Conservation (phyloP, 805 yeast genomes). For the Starmerella floris region DNA sequence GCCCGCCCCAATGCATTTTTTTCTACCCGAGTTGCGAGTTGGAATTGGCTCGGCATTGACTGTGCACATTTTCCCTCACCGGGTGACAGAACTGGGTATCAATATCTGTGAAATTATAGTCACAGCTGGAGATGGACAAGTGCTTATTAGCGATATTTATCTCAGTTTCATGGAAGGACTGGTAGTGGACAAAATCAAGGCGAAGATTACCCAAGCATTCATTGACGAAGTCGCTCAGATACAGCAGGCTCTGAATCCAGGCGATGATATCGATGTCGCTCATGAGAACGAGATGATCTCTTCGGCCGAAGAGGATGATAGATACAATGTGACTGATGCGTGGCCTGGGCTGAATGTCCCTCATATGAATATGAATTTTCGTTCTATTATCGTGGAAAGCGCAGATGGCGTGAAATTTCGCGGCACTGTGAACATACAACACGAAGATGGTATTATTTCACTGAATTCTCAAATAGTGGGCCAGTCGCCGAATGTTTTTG, state of each 20-base stretch:
- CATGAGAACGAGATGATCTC: background rate
- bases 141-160: constrained; percentile 6
- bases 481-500: background rate
- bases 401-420: background rate
- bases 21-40: constrained; percentile 17
- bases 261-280: background rate
- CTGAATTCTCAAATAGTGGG: background rate
- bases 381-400: background rate
- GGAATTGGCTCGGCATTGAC: constrained; percentile 13
- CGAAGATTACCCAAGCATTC: background rate
- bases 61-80: constrained; percentile 14
- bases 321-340: background rate
- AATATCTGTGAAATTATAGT: constrained; percentile 12
- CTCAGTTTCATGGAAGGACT: background rate
- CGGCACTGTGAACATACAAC: background rate
- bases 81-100: constrained; percentile 4
- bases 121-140: constrained; percentile 16
- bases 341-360: background rate
- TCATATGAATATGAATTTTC: background rate
- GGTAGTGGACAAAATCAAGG: constrained; percentile 1
- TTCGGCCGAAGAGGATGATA: background rate
- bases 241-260: background rate
- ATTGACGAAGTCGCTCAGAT: background rate
- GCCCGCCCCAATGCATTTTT: constrained; percentile 12
- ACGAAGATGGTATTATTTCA: background rate